Base-by-base conservation (phyloP, 2,329 filamentous ascomycete genomes). In the Penicillium sp. region DNA sequence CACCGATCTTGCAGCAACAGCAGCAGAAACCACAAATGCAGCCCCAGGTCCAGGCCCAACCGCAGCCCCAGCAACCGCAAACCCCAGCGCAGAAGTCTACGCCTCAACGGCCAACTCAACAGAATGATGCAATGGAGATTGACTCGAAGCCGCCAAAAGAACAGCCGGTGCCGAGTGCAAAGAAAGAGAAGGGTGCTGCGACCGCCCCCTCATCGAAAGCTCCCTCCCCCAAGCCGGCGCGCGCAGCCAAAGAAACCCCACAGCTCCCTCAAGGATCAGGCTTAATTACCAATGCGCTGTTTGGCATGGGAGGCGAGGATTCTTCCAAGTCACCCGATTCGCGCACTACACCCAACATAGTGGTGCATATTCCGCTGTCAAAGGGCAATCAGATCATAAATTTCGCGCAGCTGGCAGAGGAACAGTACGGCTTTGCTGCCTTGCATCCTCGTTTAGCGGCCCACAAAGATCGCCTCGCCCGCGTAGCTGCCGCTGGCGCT, bases 401-500 rank as follows among this genome's bases (percentile, higher is more conserved):
- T 73, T 97, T 97, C 62, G 92, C 93, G 67, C 90, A 91, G 43
- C 82, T 97, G 74, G 94, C 95, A 11, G 91, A 96, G 74, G 92
- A 95, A 60, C 89, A 88, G 59, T 97, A 97, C 71, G 94, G 94
- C 23, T 96, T 93, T 81, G 92, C 95, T 58, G 94, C 93, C 0
- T 81, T 97, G 33, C 92, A 97, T 70, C 94, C 94, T 27, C 89
- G 92, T 7, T 82, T 95, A 59, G 94, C 94, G 2, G 92, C 92
- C 29, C 90, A 94, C 61, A 87, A 90, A 60, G 91, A 95, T 66
- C 88, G 91, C 53, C 88, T 96, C 64, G 89, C 91, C 18, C 88
- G 92, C 53, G 92, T 97, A 51, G 92, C 90, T 5, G 92, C 91
- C 4, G 92, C 91, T 0, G 88, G 90, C n/a, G 90, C 90, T 1